Evolutionary conservation across 2,329 filamentous ascomycete genomes (phyloP).

Genomic region (Cordyceps tenuipes): DNA sequence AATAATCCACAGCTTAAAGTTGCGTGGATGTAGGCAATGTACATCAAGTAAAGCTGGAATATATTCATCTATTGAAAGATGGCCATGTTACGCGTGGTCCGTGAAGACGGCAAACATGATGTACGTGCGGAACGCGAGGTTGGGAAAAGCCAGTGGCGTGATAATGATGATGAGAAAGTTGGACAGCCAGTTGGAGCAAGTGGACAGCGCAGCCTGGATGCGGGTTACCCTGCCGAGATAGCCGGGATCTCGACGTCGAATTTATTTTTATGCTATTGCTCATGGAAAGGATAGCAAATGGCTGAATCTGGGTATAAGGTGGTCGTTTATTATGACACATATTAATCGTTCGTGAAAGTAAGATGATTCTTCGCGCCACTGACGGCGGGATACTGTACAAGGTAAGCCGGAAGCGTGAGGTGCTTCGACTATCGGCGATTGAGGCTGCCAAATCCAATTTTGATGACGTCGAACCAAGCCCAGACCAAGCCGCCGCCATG

Average conservation of each 20-base stretch:
- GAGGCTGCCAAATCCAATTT: not conserved
- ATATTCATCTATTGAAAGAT: not conserved
- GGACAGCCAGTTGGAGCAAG: conserved; percentile 51
- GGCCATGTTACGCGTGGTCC: not conserved
- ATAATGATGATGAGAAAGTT: conserved; percentile 62
- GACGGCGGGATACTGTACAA: not conserved
- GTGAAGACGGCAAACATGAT: conserved; percentile 40
- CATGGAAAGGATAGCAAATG: not conserved
- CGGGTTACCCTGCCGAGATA: conserved; percentile 26
- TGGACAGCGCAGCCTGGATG: conserved; percentile 53
- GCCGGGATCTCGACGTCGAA: not conserved
- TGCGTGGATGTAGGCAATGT: conserved; percentile 12
- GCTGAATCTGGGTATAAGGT: not conserved
- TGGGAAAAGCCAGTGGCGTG: conserved; percentile 50
- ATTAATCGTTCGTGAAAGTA: not conserved
- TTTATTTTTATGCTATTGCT: not conserved
- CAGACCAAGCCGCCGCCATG: not conserved
- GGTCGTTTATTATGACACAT: not conserved
- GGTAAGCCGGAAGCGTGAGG: conserved; percentile 5
- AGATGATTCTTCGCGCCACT: not conserved
- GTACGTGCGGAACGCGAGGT: conserved; percentile 44
- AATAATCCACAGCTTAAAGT: conserved; percentile 14
- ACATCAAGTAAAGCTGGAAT: not conserved
- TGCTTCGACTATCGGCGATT: not conserved
- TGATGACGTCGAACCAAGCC: conserved; percentile 2